Percentiles rank a stretch among this genome's conserved stretches.
phyloP scores from a whole-genome alignment of 768 basidiomycete species.

The Serendipita sp. region DNA sequence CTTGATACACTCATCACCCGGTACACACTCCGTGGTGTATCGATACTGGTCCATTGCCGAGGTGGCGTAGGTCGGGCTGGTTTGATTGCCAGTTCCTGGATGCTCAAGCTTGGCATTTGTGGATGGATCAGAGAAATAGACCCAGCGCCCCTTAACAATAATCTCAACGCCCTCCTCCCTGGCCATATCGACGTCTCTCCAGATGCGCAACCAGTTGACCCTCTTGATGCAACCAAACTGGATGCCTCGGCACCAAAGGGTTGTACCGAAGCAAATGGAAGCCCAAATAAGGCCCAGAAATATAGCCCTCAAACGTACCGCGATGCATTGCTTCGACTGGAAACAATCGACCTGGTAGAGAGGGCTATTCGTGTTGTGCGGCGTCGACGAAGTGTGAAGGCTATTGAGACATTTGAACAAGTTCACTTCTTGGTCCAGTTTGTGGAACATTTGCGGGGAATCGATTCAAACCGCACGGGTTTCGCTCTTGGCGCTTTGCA shows the following conservation, averaged over 20 bases:
- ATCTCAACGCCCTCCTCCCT: conserved; percentile 10
- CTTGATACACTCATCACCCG: conserved; percentile 45
- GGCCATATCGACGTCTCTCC: neutral
- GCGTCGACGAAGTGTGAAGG: conserved; percentile 66
- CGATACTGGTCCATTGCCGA: conserved; percentile 76
- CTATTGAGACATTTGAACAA: conserved; percentile 89
- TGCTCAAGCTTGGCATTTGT: conserved; percentile 80
- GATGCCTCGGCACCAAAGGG: neutral
- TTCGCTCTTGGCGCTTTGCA: too few species aligned
- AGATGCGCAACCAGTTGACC: neutral
- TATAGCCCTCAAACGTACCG: conserved; percentile 6
- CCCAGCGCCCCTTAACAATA: neutral
- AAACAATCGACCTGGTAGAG: conserved; percentile 53
- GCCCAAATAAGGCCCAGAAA: neutral
- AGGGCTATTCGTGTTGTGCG: conserved; percentile 58
- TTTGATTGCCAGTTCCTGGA: conserved; percentile 82
- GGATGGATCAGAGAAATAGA: conserved; percentile 35
- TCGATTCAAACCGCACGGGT: neutral
- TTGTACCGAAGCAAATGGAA: neutral
- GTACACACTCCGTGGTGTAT: conserved; percentile 58
- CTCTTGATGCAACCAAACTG: neutral
- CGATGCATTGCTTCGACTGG: conserved; percentile 19
- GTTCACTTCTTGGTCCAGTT: conserved; percentile 70
- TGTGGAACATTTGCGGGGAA: conserved; percentile 38
- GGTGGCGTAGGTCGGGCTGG: conserved; percentile 92